Evolutionary conservation across 495 filamentous ascomycete genomes (phyloP).

Genomic region (Penicillium diatomitis): DNA sequence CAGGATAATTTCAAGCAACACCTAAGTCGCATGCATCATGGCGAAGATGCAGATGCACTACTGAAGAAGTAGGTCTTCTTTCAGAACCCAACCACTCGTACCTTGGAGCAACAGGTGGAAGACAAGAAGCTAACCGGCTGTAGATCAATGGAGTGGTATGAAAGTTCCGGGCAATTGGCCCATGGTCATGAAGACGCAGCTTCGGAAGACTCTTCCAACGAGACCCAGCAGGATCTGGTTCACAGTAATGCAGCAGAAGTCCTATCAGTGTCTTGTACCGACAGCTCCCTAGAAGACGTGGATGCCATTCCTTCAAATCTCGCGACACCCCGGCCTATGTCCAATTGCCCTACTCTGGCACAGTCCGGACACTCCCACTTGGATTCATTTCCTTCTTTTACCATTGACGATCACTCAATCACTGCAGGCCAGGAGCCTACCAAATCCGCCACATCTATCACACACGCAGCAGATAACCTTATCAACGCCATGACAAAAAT

Average conservation of each 20-base stretch:
- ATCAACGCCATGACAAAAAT: conserved; percentile 32
- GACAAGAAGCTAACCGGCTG: neutral
- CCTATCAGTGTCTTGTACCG: neutral
- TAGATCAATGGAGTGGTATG: conserved; percentile 37
- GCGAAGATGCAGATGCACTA: conserved; percentile 43
- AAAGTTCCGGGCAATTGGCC: conserved; percentile 5
- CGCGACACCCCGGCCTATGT: neutral
- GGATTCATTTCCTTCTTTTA: neutral
- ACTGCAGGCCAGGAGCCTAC: neutral
- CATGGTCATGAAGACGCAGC: conserved; percentile 2
- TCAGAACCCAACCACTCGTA: too few relatives aligned
- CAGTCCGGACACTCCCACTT: neutral
- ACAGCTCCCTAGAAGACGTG: neutral
- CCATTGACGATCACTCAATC: neutral
- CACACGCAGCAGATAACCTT: conserved; percentile 26
- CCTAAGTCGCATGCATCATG: conserved; percentile 65
- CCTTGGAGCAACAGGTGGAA: too few relatives aligned
- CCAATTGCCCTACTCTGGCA: too few relatives aligned
- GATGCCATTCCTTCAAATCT: conserved; percentile 3
- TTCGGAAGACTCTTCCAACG: conserved; percentile 5
- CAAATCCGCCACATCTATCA: conserved; percentile 20
- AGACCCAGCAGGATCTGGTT: conserved; percentile 6
- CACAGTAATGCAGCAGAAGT: conserved; percentile 10
- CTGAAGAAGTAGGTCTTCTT: conserved; percentile 39
- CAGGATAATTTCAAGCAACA: conserved; percentile 90